Evolutionary conservation across 192 early-diverging fungal species (phyloP).

Genomic region (Podila epicladia): DNA sequence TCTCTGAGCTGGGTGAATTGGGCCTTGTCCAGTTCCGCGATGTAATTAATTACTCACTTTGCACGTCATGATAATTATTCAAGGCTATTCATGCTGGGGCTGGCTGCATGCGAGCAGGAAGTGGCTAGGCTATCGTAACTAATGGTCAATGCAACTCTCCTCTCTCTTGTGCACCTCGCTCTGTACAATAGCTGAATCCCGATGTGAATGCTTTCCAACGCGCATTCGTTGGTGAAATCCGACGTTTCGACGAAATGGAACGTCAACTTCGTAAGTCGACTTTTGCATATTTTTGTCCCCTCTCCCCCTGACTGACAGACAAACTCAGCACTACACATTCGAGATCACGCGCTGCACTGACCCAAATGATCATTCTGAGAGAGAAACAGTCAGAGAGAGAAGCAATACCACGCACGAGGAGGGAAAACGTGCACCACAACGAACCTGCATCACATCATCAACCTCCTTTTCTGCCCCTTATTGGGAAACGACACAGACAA

Average conservation of each 20-base stretch:
- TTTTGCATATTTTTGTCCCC: constrained; percentile 3
- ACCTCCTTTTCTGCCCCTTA: not conserved
- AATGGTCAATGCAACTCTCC: not conserved
- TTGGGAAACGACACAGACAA: too few species aligned
- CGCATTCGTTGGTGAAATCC: constrained; percentile 94
- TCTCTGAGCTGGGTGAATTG: constrained; percentile 94
- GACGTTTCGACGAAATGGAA: constrained; percentile 97
- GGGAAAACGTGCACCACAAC: too few species aligned
- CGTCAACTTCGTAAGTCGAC: constrained; percentile 85
- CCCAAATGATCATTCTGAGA: not conserved
- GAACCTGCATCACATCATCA: not conserved
- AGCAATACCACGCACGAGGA: too few species aligned
- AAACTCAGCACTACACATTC: not conserved
- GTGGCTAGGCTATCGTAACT: not conserved
- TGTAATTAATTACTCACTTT: constrained; percentile 53
- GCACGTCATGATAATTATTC: too few species aligned
- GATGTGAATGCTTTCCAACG: constrained; percentile 98
- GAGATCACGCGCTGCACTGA: constrained; percentile 2
- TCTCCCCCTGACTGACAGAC: not conserved
- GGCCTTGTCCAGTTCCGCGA: constrained; percentile 97
- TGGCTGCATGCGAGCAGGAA: not conserved
- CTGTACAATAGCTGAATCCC: constrained; percentile 79
- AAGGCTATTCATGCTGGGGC: too few species aligned
- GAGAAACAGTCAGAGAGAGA: too few species aligned
- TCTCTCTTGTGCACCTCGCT: too few species aligned